These are phyloP conservation scores for Euphorbia corollata DNA, from an alignment of 441 rosid genomes.

Conservation along the genomic window DNA sequence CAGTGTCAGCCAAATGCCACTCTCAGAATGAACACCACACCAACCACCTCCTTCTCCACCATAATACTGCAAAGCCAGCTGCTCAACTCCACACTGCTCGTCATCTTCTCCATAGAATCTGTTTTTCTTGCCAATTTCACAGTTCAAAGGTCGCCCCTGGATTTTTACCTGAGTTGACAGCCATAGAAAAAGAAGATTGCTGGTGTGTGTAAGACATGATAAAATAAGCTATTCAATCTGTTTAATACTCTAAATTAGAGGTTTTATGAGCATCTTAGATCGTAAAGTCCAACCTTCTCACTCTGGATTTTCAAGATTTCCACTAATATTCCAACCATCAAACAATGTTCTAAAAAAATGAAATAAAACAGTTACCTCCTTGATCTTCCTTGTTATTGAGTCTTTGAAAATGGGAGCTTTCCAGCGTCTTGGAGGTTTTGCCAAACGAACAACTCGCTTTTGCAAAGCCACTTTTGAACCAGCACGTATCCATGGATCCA, in stretches of 20 bases:
- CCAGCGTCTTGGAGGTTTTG: conserved; percentile 98
- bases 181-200: conserved; percentile 2
- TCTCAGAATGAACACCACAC: conserved; percentile 81
- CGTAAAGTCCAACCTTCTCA: conserved; percentile 6
- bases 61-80: conserved; percentile 86
- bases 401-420: conserved; percentile 58
- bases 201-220: neutral
- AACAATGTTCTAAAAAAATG: neutral
- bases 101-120: conserved; percentile 87
- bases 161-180: conserved; percentile 44
- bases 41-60: conserved; percentile 80
- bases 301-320: neutral
- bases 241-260: neutral
- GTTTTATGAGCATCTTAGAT: conserved; percentile 17
- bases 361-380: conserved; percentile 41
- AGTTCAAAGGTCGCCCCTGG: conserved; percentile 79
- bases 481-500: conserved; percentile 89
- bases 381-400: conserved; percentile 48
- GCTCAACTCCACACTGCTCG: conserved; percentile 87
- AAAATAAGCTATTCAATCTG: no score
- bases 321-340: neutral
- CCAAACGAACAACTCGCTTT: conserved; percentile 71
- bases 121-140: conserved; percentile 67
- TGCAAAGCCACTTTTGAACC: conserved; percentile 82
- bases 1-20: conserved; percentile 86